phyloP scores from a whole-genome alignment of 108 stramenopile genomes.

The Cyclotella choctawhatcheeana region DNA sequence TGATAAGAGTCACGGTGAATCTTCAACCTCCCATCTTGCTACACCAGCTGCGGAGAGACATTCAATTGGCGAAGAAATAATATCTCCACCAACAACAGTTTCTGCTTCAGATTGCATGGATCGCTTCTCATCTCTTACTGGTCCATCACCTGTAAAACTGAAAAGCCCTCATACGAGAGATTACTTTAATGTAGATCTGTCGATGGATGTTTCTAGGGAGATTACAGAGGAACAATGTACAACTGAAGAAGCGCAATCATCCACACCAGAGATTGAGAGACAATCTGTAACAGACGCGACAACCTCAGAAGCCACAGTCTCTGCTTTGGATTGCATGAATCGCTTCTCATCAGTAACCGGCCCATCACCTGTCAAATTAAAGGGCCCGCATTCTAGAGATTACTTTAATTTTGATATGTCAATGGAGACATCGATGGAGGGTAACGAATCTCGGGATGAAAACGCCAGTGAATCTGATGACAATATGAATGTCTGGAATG shows the following conservation, averaged over 20 bases:
- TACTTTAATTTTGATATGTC: conserved; percentile 20
- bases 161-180: neutral
- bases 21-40: neutral
- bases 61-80: neutral
- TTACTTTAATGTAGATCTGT: conserved; percentile 13
- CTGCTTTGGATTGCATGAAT: conserved; percentile 23
- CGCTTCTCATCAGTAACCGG: conserved; percentile 19
- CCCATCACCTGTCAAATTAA: conserved; percentile 15
- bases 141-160: conserved; percentile 17
- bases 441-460: too few species aligned
- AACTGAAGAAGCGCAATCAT: conserved; percentile 2
- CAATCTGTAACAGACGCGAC: neutral
- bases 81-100: neutral
- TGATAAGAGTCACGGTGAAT: neutral
- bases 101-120: conserved; percentile 24
- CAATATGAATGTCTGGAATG: conserved; percentile 22
- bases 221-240: neutral
- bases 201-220: conserved; percentile 14
- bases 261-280: neutral
- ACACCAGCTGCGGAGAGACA: neutral
- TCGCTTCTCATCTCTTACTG: conserved; percentile 17
- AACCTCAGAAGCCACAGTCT: neutral
- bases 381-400: neutral
- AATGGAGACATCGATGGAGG: conserved; percentile 11
- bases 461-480: conserved; percentile 13